These are phyloP conservation scores for Trichosanthes cucumerina DNA, from an alignment of 306 rosid species.

Conservation along the genomic window DNA sequence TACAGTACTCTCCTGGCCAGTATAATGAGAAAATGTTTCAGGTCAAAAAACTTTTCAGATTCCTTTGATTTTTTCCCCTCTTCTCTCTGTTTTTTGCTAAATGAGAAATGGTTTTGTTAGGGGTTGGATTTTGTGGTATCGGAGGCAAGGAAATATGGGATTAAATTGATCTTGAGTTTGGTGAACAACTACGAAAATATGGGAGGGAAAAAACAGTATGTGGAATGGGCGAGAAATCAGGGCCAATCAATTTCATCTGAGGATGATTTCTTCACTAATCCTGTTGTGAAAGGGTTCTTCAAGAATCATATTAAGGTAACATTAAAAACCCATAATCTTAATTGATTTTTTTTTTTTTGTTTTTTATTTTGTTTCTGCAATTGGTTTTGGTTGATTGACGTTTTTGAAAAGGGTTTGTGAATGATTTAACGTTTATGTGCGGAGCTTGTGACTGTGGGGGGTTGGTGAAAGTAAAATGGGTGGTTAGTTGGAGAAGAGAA, in stretches of 20 bases:
- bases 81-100: background rate
- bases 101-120: conserved; percentile 10
- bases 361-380: background rate
- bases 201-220: conserved; percentile 90
- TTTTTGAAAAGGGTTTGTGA: background rate
- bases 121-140: conserved; percentile 73
- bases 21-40: conserved; percentile 69
- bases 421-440: background rate
- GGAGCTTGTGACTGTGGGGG: background rate
- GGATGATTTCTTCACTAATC: conserved; percentile 76
- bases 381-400: background rate
- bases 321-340: background rate
- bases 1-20: conserved; percentile 78
- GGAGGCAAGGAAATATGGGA: conserved; percentile 64
- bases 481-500: too few relatives aligned
- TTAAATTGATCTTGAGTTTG: conserved; percentile 69
- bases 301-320: conserved; percentile 75
- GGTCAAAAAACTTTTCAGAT: conserved; percentile 19
- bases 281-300: conserved; percentile 52
- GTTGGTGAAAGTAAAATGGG: background rate
- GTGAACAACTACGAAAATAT: conserved; percentile 62
- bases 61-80: background rate
- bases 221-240: conserved; percentile 77
- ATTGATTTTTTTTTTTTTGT: background rate
- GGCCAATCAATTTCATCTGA: conserved; percentile 64